A percentile compares a stretch with the other conserved stretches of the same genome.
Conservation (phyloP, 768 basidiomycete species). For the Lentinula raphanica region DNA sequence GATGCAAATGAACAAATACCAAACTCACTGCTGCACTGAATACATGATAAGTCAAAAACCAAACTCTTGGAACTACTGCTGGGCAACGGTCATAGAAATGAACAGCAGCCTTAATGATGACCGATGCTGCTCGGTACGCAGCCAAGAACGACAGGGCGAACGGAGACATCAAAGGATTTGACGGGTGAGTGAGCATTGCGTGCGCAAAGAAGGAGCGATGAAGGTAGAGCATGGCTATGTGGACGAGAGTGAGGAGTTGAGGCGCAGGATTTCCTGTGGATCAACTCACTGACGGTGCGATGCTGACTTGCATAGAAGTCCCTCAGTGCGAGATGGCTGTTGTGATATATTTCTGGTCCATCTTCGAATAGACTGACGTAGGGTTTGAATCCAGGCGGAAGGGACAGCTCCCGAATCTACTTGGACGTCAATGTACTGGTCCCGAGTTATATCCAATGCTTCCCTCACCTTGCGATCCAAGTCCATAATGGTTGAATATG, state of each 20-base stretch:
- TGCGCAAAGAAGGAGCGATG: conserved; percentile 57
- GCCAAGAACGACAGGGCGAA: conserved; percentile 55
- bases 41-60: conserved; percentile 46
- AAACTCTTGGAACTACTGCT: conserved; percentile 42
- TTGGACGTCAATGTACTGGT: too few species aligned
- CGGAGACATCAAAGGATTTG: conserved; percentile 48
- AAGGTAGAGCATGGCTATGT: conserved; percentile 45
- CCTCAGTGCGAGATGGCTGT: conserved; percentile 44
- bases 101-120: conserved; percentile 44
- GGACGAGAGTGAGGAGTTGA: not conserved
- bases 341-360: conserved; percentile 43
- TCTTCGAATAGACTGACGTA: conserved; percentile 40
- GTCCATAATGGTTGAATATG: conserved; percentile 43
- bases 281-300: conserved; percentile 50
- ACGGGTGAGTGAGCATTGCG: conserved; percentile 48
- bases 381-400: conserved; percentile 42
- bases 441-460: not conserved
- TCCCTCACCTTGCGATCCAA: conserved; percentile 38
- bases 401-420: conserved; percentile 37
- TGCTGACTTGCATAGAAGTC: conserved; percentile 54
- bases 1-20: not conserved
- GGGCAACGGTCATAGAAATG: conserved; percentile 45
- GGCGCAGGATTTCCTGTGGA: not conserved
- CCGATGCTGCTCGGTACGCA: conserved; percentile 46
- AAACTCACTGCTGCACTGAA: conserved; percentile 23